Evolutionary conservation across 129 eudicot genomes (phyloP).

Genomic region (Erigeron canadensis): DNA sequence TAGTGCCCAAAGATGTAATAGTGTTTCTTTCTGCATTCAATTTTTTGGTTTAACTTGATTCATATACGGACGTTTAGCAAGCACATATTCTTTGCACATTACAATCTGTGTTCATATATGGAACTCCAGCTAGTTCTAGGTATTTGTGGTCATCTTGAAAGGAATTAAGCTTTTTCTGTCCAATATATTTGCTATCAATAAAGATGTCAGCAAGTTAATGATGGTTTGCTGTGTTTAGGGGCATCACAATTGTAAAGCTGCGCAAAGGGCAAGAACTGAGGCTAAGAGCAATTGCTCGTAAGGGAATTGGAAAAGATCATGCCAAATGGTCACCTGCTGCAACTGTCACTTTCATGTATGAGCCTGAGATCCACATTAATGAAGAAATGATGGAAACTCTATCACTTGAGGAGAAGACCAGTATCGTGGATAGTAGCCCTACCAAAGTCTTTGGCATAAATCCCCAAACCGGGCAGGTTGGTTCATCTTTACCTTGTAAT

Average conservation of each 20-base stretch:
- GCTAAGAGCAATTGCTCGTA: conserved; percentile 94
- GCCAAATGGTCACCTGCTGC: conserved; percentile 99
- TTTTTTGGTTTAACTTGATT: too few species aligned
- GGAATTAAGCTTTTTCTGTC: too few species aligned
- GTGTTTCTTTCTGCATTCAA: too few species aligned
- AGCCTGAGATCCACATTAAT: conserved; percentile 87
- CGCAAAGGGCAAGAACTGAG: conserved; percentile 93
- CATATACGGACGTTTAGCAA: too few species aligned
- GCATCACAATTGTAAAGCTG: conserved; percentile 90
- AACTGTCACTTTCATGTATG: conserved; percentile 98
- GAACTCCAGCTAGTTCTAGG: neutral
- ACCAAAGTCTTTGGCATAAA: conserved; percentile 87
- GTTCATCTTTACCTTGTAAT: conserved; percentile 1
- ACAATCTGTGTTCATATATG: too few species aligned
- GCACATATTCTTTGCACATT: too few species aligned
- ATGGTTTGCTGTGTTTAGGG: conserved; percentile 45
- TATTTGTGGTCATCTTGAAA: neutral
- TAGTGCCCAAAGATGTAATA: too few species aligned
- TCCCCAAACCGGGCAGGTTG: conserved; percentile 66
- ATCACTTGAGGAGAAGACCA: conserved; percentile 67
- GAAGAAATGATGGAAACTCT: conserved; percentile 91
- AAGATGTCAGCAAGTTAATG: neutral
- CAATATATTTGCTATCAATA: neutral
- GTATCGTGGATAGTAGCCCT: conserved; percentile 86
- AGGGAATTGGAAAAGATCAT: conserved; percentile 98